Base-by-base conservation (phyloP, 805 yeast genomes). In the Hanseniaspora singularis region DNA sequence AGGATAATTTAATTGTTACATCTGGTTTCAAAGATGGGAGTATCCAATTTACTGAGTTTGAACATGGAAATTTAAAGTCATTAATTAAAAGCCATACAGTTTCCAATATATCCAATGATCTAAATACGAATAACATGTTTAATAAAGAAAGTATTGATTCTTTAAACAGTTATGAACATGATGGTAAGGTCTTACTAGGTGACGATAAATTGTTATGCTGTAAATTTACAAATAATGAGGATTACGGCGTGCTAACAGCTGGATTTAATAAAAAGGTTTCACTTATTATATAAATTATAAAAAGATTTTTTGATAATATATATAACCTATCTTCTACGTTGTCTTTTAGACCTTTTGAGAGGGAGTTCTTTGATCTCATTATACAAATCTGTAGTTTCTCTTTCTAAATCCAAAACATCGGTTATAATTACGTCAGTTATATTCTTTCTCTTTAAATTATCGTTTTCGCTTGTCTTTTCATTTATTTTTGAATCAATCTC, bases 401-500 rank as follows among this genome's bases (percentile, higher is more conserved):
- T 32, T 14, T 15, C 12, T 24, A 32, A 23, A 1, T 10, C 26
- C 7, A 7, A 31, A n/a, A 19, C 28, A 2, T 15, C 12, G 4
- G 9, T 11, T 16, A 11, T 33, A 6, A 26, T n/a, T 20, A 20
- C 12, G 22, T 33, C 45, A 16, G 27, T 18, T 4, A 40, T 16
- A 18, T 26, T 30, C 32, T 31, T 30, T 7, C 36, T 30, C 12
- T 38, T 37, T 44, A 2, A 14, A 19, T 22, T 18, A 2, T n/a
- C 18, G 5, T 11, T 33, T 33, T 8, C 11, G 10, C 40, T 28
- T 32, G 55, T 53, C 12, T 31, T 42, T 2, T 31, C 22, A 24
- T 54, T 50, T 1, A 62, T 43, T 2, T 52, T 45, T 3, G 39
- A 47, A 22, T 58, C 49, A 15, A 57, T 32, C 2, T 36, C 46